A percentile compares a stretch with the other conserved stretches of the same genome.
These are phyloP conservation scores for Rhynchospora breviuscula DNA, from an alignment of 176 grass and related monocot species.

Conservation along the genomic window DNA sequence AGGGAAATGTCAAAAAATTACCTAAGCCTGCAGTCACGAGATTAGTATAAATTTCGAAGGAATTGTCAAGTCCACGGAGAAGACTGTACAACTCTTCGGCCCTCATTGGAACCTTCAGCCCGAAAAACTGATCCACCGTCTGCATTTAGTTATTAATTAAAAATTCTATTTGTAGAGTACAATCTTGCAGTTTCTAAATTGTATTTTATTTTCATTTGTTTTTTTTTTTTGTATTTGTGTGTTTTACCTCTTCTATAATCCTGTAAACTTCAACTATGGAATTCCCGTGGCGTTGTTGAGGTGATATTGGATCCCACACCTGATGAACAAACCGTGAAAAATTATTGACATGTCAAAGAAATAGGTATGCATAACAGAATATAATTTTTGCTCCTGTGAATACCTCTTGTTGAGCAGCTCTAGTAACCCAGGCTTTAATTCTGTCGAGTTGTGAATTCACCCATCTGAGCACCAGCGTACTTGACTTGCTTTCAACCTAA, in stretches of 20 bases:
- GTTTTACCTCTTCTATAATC: conserved; percentile 92
- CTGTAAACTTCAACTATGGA: conserved; percentile 98
- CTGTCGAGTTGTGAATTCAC: conserved; percentile 91
- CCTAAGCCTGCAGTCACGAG: conserved; percentile 67
- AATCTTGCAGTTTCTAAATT: conserved; percentile 1
- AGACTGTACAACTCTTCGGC: conserved; percentile 66
- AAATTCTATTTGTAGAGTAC: not conserved
- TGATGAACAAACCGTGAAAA: conserved; percentile 35
- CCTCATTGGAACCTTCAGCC: conserved; percentile 83
- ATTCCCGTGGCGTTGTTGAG: conserved; percentile 82
- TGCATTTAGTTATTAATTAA: conserved; percentile 38
- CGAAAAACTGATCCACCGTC: conserved; percentile 96
- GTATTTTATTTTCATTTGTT: not conserved
- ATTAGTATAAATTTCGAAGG: conserved; percentile 89
- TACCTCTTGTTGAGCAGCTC: conserved; percentile 87
- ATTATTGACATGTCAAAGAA: conserved; percentile 6
- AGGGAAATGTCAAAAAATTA: conserved; percentile 31
- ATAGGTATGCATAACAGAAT: not conserved
- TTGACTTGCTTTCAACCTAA: conserved; percentile 86
- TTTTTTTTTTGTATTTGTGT: not conserved
- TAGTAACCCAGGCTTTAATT: conserved; percentile 88
- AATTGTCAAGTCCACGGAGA: conserved; percentile 82
- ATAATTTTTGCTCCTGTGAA: conserved; percentile 8
- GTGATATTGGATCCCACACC: conserved; percentile 97
- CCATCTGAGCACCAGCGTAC: conserved; percentile 82